A percentile compares a stretch with the other conserved stretches of the same genome.
These are phyloP conservation scores for Diversispora epigaea DNA, from an alignment of 192 early-diverging fungal species.

Conservation along the genomic window DNA sequence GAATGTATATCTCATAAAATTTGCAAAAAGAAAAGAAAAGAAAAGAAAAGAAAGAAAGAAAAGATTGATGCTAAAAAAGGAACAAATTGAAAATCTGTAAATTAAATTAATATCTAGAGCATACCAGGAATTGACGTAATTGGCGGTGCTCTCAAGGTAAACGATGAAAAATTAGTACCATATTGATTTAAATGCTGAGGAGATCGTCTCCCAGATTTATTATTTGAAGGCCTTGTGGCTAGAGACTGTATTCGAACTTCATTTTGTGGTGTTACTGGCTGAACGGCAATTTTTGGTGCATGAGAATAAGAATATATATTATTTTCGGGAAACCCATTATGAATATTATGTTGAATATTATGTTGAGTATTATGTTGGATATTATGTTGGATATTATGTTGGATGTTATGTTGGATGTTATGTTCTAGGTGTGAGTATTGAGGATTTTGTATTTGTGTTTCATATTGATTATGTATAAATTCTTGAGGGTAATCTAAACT, in stretches of 20 bases:
- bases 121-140: not conserved
- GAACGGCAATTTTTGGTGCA: conserved; percentile 4
- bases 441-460: not conserved
- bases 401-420: not conserved
- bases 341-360: not conserved
- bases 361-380: not conserved
- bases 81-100: not conserved
- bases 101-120: not conserved
- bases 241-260: not conserved
- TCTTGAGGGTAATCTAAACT: too few relatives aligned
- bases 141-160: not conserved
- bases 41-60: not conserved
- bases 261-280: not conserved
- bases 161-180: not conserved
- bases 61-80: not conserved
- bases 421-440: not conserved
- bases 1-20: not conserved
- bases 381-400: not conserved
- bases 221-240: not conserved
- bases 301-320: not conserved
- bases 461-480: too few relatives aligned
- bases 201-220: not conserved
- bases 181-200: not conserved
- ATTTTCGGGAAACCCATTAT: too few relatives aligned
- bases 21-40: not conserved